A percentile compares a stretch with the other conserved stretches of the same genome.
These are phyloP conservation scores for Epicoccum sorghinum DNA, from an alignment of 2,329 filamentous ascomycete species.

Conservation along the genomic window DNA sequence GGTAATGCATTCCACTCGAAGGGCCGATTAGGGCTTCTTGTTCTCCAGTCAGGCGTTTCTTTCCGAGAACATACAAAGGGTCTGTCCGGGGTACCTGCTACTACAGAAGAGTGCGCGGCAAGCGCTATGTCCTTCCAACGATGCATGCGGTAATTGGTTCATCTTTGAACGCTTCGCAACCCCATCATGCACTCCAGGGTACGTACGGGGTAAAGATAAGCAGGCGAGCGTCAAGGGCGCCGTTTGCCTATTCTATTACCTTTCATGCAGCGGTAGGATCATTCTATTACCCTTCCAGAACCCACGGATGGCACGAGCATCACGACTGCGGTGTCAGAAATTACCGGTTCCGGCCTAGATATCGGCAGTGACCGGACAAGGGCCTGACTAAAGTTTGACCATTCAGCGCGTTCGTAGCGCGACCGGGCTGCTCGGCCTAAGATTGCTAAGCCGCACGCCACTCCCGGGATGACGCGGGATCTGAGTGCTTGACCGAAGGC, in stretches of 20 bases:
- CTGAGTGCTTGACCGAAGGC: conserved; percentile 29
- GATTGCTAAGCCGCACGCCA: conserved; percentile 25
- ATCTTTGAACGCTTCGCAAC: not conserved
- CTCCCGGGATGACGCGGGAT: conserved; percentile 25
- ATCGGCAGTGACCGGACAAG: conserved; percentile 22
- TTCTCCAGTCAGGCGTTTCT: not conserved
- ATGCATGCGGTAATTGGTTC: conserved; percentile 7
- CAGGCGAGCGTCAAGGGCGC: conserved; percentile 8
- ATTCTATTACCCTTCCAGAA: conserved; percentile 20
- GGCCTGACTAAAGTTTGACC: not conserved
- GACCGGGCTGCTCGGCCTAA: conserved; percentile 17
- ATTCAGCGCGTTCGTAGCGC: not conserved
- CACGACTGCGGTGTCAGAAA: conserved; percentile 20
- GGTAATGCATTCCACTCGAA: not conserved
- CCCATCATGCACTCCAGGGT: conserved; percentile 13
- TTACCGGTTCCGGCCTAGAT: conserved; percentile 20
- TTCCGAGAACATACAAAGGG: conserved; percentile 4
- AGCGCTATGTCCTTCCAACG: not conserved
- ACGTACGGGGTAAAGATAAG: conserved; percentile 8
- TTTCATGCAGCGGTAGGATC: not conserved
- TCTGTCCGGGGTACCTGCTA: conserved; percentile 7
- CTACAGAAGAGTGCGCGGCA: conserved; percentile 1
- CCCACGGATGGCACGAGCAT: conserved; percentile 14
- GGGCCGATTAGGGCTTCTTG: not conserved
- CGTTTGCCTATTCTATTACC: conserved; percentile 13